Conservation (phyloP, 2,329 filamentous ascomycete species). For the Zasmidium citrigriseum region DNA sequence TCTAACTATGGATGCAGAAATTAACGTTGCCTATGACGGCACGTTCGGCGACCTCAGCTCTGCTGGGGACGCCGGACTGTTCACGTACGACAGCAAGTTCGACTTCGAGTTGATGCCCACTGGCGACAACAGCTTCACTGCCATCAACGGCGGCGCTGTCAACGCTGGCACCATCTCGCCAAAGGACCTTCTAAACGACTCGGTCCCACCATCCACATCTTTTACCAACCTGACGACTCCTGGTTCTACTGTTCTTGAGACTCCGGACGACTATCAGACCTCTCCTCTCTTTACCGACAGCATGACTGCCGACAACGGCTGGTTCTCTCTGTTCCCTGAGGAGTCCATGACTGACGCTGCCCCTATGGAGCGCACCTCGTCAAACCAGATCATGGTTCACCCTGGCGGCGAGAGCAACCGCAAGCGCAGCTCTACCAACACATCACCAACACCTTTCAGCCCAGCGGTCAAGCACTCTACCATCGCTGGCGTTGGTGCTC, state of each 20-base stretch:
- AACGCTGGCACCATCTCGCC: slow-evolving; percentile 72
- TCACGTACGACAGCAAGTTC: slow-evolving; percentile 27
- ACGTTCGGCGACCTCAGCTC: slow-evolving; percentile 46
- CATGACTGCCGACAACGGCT: slow-evolving; percentile 61
- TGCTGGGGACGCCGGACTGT: slow-evolving; percentile 30
- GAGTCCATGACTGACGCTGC: slow-evolving; percentile 35
- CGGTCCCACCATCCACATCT: slow-evolving; percentile 77
- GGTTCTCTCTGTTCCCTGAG: slow-evolving; percentile 74
- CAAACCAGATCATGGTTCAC: slow-evolving; percentile 39
- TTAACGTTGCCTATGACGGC: slow-evolving; percentile 49
- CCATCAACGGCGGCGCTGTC: slow-evolving; percentile 45
- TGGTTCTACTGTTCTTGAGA: slow-evolving; percentile 71
- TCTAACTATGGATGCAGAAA: slow-evolving; percentile 40
- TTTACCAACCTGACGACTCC: slow-evolving; percentile 86
- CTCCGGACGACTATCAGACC: slow-evolving; percentile 74
- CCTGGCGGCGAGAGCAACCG: slow-evolving; percentile 36
- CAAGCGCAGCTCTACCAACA: slow-evolving; percentile 39
- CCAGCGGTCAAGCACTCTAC: slow-evolving; percentile 62
- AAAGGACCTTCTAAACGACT: slow-evolving; percentile 75
- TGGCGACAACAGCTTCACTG: slow-evolving; percentile 42
- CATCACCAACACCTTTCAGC: slow-evolving; percentile 43
- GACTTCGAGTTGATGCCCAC: slow-evolving; percentile 32
- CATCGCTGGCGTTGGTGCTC: slow-evolving; percentile 67
- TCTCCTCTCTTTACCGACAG: slow-evolving; percentile 71
- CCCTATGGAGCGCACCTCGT: slow-evolving; percentile 45